Base-by-base conservation (phyloP, 192 early-diverging fungal species). In the Paraglomus occultum region DNA sequence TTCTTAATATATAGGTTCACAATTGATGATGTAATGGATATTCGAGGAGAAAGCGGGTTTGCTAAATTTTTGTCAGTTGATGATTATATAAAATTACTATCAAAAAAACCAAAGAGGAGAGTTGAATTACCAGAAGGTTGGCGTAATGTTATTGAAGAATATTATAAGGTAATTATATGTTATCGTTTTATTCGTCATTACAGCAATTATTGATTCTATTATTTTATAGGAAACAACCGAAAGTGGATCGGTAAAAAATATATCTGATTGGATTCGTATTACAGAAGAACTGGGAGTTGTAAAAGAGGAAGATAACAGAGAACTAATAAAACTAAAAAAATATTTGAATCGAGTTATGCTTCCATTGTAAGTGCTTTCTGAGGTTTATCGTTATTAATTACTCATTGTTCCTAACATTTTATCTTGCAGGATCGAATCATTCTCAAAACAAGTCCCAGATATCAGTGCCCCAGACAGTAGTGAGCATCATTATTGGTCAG, bases 11-110 rank as follows among this genome's bases (percentile, higher is more conserved):
- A 66, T 66, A 52, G 64, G 0, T 66, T 31, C n/a, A 53, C 49
- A 1, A 67, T 44, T 42, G 49, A 67, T 67, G 64, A 67, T 53
- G 51, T 67, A 7, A 67, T 67, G 64, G 64, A 67, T 22, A 67
- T 67, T 45, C 6, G 64, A 53, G 64, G 64, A 9, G 61, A 64
- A 6, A 23, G 61, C 20, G 61, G 61, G 12, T 64, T 64, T 46
- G n/a, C 46, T 4, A 64, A 64, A 48, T 64, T 48, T 48, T 48
- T 64, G 17, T 22, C 64, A 50, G n/a, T 67, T 52, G 51, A 67
- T 18, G 14, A 52, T 4, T 67, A 53, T 9, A 67, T 42, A 52
- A 67, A 67, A 67, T 12, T 67, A 18, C 8, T 38, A n/a, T 52
- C 64, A 38, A 52, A 42, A 48, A 46, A 22, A 46, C 61, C 61